These are phyloP conservation scores for Penicillium capsulatum DNA, from an alignment of 2,329 filamentous ascomycete species.

Conservation along the genomic window DNA sequence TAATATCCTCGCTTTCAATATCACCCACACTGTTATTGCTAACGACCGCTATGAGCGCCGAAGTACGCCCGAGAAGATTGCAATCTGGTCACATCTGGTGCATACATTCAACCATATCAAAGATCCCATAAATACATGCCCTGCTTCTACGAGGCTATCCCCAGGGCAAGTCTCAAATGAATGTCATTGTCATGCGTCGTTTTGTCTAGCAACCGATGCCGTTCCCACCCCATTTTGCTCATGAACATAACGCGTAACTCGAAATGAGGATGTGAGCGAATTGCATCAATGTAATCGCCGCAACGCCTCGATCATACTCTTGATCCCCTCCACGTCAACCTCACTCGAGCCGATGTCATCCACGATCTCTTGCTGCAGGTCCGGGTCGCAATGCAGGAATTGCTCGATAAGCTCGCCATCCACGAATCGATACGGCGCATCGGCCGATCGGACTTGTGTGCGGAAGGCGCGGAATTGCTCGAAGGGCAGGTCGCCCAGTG, in stretches of 20 bases:
- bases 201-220: too few species aligned
- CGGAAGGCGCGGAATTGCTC: constrained; percentile 76
- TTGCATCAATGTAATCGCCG: constrained; percentile 45
- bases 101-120: too few species aligned
- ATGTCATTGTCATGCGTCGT: too few species aligned
- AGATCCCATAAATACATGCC: too few species aligned
- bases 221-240: too few species aligned
- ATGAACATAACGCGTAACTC: not conserved
- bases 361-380: constrained; percentile 53
- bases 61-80: too few species aligned
- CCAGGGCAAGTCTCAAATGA: too few species aligned
- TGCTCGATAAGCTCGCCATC: constrained; percentile 87
- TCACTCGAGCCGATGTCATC: constrained; percentile 50
- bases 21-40: too few species aligned
- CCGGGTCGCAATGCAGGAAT: constrained; percentile 68
- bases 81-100: too few species aligned
- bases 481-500: constrained; percentile 71
- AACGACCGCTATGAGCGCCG: too few species aligned
- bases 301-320: constrained; percentile 56
- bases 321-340: constrained; percentile 56
- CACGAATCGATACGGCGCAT: constrained; percentile 79
- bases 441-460: constrained; percentile 64
- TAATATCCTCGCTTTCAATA: too few species aligned
- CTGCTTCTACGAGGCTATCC: too few species aligned
- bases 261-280: not conserved